phyloP scores from a whole-genome alignment of 768 basidiomycete species.

The Mycena venus region DNA sequence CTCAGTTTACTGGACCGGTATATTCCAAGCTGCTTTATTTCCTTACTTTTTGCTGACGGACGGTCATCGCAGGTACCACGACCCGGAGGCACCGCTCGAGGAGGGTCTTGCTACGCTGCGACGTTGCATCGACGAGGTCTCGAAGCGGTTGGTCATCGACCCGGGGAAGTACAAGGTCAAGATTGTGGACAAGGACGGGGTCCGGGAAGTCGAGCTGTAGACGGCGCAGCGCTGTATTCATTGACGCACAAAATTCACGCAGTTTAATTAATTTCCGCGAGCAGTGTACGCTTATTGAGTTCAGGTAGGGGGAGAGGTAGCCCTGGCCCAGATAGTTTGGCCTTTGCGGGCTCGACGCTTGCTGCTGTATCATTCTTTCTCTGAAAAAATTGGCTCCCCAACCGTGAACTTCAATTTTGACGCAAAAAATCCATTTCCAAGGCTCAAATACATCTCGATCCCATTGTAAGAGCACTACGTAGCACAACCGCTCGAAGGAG shows the following conservation, averaged over 20 bases:
- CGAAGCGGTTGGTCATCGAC: slow-evolving; percentile 85
- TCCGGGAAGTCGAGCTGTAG: slow-evolving; percentile 83
- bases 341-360: too few relatives aligned
- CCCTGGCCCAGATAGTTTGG: too few relatives aligned
- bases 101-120: slow-evolving; percentile 88
- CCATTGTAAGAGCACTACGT: too few relatives aligned
- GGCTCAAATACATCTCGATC: too few relatives aligned
- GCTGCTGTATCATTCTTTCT: too few relatives aligned
- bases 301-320: too few relatives aligned
- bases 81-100: slow-evolving; percentile 86
- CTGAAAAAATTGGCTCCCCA: too few relatives aligned
- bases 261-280: neutral
- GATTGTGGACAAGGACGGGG: slow-evolving; percentile 92
- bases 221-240: slow-evolving; percentile 5
- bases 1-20: slow-evolving; percentile 93
- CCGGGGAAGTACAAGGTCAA: slow-evolving; percentile 90
- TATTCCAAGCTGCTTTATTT: slow-evolving; percentile 33
- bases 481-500: too few relatives aligned
- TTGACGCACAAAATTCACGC: slow-evolving; percentile 1
- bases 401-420: too few relatives aligned
- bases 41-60: neutral
- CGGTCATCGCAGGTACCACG: slow-evolving; percentile 83
- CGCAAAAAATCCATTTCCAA: too few relatives aligned
- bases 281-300: too few relatives aligned
- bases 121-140: slow-evolving; percentile 90